Evolutionary conservation across 129 eudicot species (phyloP).

Genomic region (Tagetes patula): DNA sequence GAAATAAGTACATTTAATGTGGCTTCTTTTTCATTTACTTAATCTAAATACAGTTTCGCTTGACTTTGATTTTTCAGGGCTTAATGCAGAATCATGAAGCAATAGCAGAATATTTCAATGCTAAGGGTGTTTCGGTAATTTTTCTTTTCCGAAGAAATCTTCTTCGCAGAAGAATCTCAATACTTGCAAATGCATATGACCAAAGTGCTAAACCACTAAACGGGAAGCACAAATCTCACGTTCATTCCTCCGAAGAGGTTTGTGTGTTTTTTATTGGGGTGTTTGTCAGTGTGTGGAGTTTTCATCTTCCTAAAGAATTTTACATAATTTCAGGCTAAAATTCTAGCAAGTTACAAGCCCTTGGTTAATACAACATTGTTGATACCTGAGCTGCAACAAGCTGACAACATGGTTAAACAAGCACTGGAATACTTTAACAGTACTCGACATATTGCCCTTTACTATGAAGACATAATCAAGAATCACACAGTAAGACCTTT

Average conservation of each 20-base stretch:
- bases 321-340: slow-evolving; percentile 59
- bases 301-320: slow-evolving; percentile 16
- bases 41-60: not conserved
- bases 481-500: slow-evolving; percentile 65
- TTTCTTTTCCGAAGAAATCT: slow-evolving; percentile 94
- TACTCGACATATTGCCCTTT: slow-evolving; percentile 72
- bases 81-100: slow-evolving; percentile 84
- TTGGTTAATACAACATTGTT: slow-evolving; percentile 55
- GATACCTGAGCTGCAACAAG: slow-evolving; percentile 68
- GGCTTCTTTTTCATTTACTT: not conserved
- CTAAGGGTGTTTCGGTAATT: slow-evolving; percentile 68
- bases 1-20: not conserved
- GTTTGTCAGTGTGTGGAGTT: not conserved
- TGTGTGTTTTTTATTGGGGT: slow-evolving; percentile 19
- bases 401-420: slow-evolving; percentile 58
- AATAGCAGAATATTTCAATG: slow-evolving; percentile 65
- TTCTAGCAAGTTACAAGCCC: slow-evolving; percentile 83
- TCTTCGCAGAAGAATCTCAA: slow-evolving; percentile 84
- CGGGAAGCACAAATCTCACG: slow-evolving; percentile 95
- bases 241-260: slow-evolving; percentile 87
- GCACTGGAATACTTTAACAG: slow-evolving; percentile 70
- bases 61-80: slow-evolving; percentile 50
- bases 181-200: slow-evolving; percentile 88
- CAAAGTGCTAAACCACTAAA: slow-evolving; percentile 74
- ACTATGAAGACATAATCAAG: slow-evolving; percentile 80